Base-by-base conservation (phyloP, 306 rosid genomes). In the Adenanthera pavonina region DNA sequence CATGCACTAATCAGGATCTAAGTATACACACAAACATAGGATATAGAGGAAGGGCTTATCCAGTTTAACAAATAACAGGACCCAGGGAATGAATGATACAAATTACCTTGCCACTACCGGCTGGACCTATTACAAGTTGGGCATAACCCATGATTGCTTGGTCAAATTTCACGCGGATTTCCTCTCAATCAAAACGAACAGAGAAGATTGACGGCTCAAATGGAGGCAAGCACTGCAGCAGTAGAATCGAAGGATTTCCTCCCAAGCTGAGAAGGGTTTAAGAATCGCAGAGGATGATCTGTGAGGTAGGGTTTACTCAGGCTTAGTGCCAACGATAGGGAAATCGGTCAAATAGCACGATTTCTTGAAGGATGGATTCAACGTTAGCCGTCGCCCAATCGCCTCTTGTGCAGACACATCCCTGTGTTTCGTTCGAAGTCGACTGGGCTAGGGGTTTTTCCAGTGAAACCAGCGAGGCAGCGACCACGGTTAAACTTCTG, bases 71-170 rank as follows among this genome's bases (percentile, higher is more conserved):
- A 59, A 59, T 59, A 41, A 43, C n/a, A 15, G 13, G 12, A 46
- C 19, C 65, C 76, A 70, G 1, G 11, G 20, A 16, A 59, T 6
- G 3, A 69, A 74, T 17, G 13, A 2, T 44, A 25, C 0, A 19
- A 46, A 76, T 83, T 84, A 93, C 97, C 96, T 93, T 93, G 89
- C 97, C 97, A 57, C 97, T 88, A 80, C 97, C 97, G 34, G 97
- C 96, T 12, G 97, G 97, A 72, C 96, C 97, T 12, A 93, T 91
- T 44, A 93, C 94, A 53, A 90, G 92, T 69, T 93, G 96, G 5
- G 96, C 97, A 78, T 78, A 93, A 61, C 92, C 92, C 97, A 92
- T 92, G 30, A 66, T 56, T 72, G 65, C 41, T 74, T 77, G 35
- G 15, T 38, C 56, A 33, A 38, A 71, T 64, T 30, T 48, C 71